Percentiles rank a stretch among this genome's conserved stretches.
phyloP scores from a whole-genome alignment of 257 asterid species.

The Anisodus acutangulus region DNA sequence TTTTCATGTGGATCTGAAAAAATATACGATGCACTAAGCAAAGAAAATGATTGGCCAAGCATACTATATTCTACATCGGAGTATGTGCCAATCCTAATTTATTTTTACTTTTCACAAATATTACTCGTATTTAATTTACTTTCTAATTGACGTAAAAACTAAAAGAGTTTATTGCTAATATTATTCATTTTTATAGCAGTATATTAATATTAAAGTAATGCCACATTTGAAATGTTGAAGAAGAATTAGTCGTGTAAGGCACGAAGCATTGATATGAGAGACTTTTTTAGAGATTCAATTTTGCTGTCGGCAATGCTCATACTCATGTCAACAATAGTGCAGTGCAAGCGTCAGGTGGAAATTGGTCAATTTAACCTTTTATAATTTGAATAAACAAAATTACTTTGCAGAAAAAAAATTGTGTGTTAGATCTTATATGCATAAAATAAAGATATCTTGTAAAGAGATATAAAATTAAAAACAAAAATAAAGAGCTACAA shows the following conservation, averaged over 20 bases:
- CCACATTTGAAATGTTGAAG: not conserved
- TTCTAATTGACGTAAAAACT: not conserved
- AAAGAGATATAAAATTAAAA: no score
- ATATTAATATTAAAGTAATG: not conserved
- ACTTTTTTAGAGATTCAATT: not conserved
- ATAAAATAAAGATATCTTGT: no score
- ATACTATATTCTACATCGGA: not conserved
- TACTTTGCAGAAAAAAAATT: not conserved
- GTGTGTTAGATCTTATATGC: no score
- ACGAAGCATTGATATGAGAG: not conserved
- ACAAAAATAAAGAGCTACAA: no score
- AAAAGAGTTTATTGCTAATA: not conserved
- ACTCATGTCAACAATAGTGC: not conserved
- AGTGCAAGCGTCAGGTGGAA: not conserved
- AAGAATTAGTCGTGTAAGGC: not conserved
- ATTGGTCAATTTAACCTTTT: not conserved
- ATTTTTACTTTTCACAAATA: not conserved
- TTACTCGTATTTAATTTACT: not conserved
- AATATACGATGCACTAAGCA: not conserved
- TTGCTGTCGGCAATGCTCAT: slow-evolving; percentile 1
- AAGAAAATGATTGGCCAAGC: not conserved
- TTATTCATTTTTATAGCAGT: not conserved
- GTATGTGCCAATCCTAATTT: not conserved
- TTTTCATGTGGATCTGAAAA: slow-evolving; percentile 19
- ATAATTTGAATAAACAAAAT: no score